Base-by-base conservation (phyloP, 352 stramenopile species). In the Globisporangium sylvaticum region DNA sequence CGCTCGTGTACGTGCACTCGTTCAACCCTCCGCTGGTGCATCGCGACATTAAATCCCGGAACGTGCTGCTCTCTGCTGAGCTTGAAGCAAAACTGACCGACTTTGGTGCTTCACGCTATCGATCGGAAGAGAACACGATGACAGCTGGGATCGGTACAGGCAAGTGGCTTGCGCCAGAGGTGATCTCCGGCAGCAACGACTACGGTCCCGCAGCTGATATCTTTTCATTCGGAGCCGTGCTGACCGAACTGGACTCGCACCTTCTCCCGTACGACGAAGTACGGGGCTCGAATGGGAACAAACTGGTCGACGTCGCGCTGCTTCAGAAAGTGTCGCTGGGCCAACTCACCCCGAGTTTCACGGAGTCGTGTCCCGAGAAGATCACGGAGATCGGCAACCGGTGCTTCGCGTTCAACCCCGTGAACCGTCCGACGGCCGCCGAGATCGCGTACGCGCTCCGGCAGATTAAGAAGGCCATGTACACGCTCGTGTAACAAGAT, bases 201-300 rank as follows among this genome's bases (percentile, higher is more conserved):
- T 91, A 91, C 62, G 77, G 81, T 34, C 58, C 77, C 2, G 72
- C 71, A 0, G 78, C 78, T 39, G 83, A 91, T 31, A 76, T 91
- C 5, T 91, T 85, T 34, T 82, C 81, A 0, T 83, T 91, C 15
- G 83, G 83, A 0, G 78, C 84, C 1, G 64, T 91, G 44, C 54
- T 91, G 0, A 78, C 71, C 0, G 83, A 91, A 56, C 68, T 91
- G 46, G 83, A 91, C 48, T 80, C 76, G 7, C 80, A 87, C 39
- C 44, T 64, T 14, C 65, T 88, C 3, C 83, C 81, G 14, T 89
- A 90, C 64, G 71, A 78, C 6, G 76, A 83, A 7, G 62, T 75
- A 3, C 71, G 71, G 4, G 65, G 70, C 20, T 58, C 66, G 0
- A 78, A 81, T 20, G 77, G 78, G 25, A 63, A 76, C 32, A 56